Percentiles rank a stretch among this genome's conserved stretches.
Evolutionary conservation across 2,329 filamentous ascomycete species (phyloP).

Genomic region (Penicillium sp.): DNA sequence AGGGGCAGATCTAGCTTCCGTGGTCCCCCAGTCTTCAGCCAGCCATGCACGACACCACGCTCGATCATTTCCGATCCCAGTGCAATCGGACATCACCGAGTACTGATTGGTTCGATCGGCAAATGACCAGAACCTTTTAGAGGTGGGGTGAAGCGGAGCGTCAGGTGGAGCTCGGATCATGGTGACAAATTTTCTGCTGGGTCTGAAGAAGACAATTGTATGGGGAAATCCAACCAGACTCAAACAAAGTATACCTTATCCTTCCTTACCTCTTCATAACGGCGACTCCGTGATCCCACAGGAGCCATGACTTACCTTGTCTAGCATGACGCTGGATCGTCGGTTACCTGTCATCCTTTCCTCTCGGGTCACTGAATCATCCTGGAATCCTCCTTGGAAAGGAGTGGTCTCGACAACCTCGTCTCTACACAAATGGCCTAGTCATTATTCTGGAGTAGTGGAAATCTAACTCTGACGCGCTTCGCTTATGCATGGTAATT

Average conservation of each 20-base stretch:
- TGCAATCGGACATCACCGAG: constrained; percentile 9
- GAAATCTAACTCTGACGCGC: no score
- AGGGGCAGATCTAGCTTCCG: constrained; percentile 12
- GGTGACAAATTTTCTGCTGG: constrained; percentile 18
- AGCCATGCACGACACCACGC: constrained; percentile 24
- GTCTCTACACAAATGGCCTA: no score
- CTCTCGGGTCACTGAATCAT: background rate
- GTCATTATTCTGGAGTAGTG: no score
- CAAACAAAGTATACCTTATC: no score
- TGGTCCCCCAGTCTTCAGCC: constrained; percentile 18
- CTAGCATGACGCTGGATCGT: background rate
- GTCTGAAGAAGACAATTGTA: constrained; percentile 1
- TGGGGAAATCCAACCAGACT: constrained; percentile 8
- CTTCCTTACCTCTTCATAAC: no score
- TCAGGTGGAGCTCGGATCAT: constrained; percentile 15
- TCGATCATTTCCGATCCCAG: constrained; percentile 13
- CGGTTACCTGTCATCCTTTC: background rate
- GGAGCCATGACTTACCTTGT: background rate
- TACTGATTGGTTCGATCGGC: constrained; percentile 16
- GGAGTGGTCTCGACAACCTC: no score
- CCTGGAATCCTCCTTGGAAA: no score
- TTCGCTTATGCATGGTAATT: constrained; percentile 4
- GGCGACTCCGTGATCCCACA: constrained; percentile 10
- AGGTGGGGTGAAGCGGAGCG: no score
- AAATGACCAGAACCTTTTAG: background rate